Conservation (phyloP, 106 monocot genomes). For the Dioscorea alata region DNA sequence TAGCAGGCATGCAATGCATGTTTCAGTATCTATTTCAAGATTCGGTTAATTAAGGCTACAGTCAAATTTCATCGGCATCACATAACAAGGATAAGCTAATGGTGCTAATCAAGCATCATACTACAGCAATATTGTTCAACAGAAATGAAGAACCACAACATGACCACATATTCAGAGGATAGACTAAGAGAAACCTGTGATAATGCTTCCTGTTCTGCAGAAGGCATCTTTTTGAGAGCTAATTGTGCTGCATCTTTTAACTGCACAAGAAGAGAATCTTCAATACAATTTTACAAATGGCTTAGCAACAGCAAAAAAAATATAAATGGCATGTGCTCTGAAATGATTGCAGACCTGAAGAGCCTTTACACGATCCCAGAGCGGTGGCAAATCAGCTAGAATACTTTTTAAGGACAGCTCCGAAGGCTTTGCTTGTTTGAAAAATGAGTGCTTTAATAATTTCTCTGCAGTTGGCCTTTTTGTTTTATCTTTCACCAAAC, state of each 20-base stretch:
- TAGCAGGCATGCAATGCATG: too few species aligned
- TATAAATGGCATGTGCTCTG: too few species aligned
- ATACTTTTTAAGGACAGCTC: conserved; percentile 65
- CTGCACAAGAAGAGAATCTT: conserved; percentile 17
- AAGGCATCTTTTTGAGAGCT: conserved; percentile 91
- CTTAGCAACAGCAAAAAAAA: too few species aligned
- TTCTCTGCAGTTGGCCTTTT: conserved; percentile 95
- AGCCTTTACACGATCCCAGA: conserved; percentile 91
- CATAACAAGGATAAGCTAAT: too few species aligned
- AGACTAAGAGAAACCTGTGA: conserved; percentile 49
- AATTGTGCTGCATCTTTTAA: conserved; percentile 88
- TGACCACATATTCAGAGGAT: too few species aligned
- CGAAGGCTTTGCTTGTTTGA: conserved; percentile 72
- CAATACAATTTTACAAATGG: background rate
- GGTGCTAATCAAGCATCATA: too few species aligned
- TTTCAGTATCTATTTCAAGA: too few species aligned
- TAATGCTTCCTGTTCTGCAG: conserved; percentile 88
- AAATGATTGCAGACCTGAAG: conserved; percentile 42
- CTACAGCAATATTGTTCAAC: too few species aligned
- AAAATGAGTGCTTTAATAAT: conserved; percentile 82
- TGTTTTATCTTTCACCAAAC: conserved; percentile 95
- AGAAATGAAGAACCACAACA: too few species aligned
- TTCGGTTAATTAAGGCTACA: too few species aligned
- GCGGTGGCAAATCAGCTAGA: conserved; percentile 70
- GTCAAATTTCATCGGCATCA: too few species aligned